Percentiles rank a stretch among this genome's conserved stretches.
Evolutionary conservation across 1,284 basidiomycete genomes (phyloP).

Genomic region (Termitomyces sp.): DNA sequence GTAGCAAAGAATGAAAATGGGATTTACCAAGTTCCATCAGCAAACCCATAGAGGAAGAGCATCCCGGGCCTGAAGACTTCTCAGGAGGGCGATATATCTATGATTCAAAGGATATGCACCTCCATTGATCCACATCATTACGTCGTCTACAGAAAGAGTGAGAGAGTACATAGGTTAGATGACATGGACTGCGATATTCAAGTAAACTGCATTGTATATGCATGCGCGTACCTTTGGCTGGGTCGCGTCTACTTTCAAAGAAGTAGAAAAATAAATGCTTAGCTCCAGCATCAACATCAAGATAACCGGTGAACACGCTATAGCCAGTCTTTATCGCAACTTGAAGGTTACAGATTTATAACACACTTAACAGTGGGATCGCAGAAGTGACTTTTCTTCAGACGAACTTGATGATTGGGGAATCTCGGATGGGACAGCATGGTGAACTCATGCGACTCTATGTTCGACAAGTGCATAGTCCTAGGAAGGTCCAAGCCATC

Average conservation of each 20-base stretch:
- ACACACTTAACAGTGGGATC: constrained; percentile 59
- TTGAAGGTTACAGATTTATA: background rate
- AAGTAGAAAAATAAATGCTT: constrained; percentile 74
- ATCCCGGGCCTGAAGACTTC: constrained; percentile 48
- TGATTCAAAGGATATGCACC: constrained; percentile 29
- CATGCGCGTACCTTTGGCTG: constrained; percentile 39
- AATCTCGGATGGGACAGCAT: constrained; percentile 42
- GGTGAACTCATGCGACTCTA: constrained; percentile 36
- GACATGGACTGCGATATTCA: background rate
- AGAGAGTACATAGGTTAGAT: background rate
- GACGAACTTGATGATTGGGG: constrained; percentile 48
- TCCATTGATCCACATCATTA: constrained; percentile 72
- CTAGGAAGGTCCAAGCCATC: constrained; percentile 1
- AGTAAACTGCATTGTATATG: background rate
- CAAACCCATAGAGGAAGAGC: constrained; percentile 59
- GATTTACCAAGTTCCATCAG: constrained; percentile 61
- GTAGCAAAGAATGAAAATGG: background rate
- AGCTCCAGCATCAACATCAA: constrained; percentile 51
- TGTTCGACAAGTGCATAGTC: constrained; percentile 24
- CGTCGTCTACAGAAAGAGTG: constrained; percentile 39
- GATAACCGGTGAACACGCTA: constrained; percentile 59
- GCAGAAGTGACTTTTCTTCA: constrained; percentile 59
- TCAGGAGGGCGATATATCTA: constrained; percentile 3
- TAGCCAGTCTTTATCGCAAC: background rate
- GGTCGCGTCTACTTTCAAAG: constrained; percentile 72